These are phyloP conservation scores for Lachancea sp. DNA, from an alignment of 805 yeast species.

Conservation along the genomic window DNA sequence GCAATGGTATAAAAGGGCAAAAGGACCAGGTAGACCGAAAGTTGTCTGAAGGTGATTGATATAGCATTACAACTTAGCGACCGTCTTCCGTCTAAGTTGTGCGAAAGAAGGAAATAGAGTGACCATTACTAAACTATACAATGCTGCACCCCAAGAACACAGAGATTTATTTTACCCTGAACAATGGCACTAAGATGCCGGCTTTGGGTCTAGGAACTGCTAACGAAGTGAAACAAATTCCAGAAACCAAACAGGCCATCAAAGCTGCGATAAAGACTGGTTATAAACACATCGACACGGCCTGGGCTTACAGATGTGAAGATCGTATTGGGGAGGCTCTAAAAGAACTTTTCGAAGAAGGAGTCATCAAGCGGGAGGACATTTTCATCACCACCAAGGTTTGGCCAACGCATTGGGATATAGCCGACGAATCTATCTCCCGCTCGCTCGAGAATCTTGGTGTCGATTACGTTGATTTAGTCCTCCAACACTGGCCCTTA, in stretches of 20 bases:
- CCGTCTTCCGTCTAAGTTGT: too few relatives aligned
- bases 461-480: conserved; percentile 69
- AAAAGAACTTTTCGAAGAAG: conserved; percentile 41
- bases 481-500: conserved; percentile 75
- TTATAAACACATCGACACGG: conserved; percentile 70
- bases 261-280: conserved; percentile 58
- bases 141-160: conserved; percentile 33
- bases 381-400: conserved; percentile 70
- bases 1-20: conserved; percentile 1
- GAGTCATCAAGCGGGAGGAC: conserved; percentile 46
- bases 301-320: conserved; percentile 65
- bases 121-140: background rate
- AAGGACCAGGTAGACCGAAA: background rate
- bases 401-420: conserved; percentile 50
- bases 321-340: conserved; percentile 57
- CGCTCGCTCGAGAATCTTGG: conserved; percentile 54
- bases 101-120: too few relatives aligned
- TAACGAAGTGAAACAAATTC: conserved; percentile 42
- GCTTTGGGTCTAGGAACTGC: conserved; percentile 68
- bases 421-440: conserved; percentile 47
- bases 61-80: too few relatives aligned
- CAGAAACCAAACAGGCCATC: conserved; percentile 46
- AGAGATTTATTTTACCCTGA: conserved; percentile 40
- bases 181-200: conserved; percentile 56
- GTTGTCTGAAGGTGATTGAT: background rate